Base-by-base conservation (phyloP, 1,284 basidiomycete species). In the Sutorius eximius region DNA sequence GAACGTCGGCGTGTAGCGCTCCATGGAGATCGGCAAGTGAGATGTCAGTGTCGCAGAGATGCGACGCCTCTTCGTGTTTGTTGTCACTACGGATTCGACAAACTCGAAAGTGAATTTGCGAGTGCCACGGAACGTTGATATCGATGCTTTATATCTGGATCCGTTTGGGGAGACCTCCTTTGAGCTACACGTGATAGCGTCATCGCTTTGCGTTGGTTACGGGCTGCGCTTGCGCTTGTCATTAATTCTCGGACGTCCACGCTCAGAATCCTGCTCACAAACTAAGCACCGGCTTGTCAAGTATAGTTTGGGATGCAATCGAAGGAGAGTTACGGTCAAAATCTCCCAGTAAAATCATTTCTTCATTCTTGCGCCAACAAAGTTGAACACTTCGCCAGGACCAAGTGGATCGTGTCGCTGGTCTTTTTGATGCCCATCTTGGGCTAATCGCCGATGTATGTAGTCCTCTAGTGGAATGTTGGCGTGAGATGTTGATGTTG, bases 391-490 rank as follows among this genome's bases (percentile, higher is more conserved):
- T 42, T 52, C 52, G 44, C 47, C 57, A 85, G 82, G 83, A 85
- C 61, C 82, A 85, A 72, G 78, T 82, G 20, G 82, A 84, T 44
- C 72, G 74, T 55, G 77, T 85, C 55, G 70, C 74, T 27, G 67
- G 64, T 32, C 66, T 82, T 22, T 82, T 85, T 56, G 82, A 86
- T 60, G 75, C 78, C n/a, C 85, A 89, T 64, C 73, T 89, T 24
- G 82, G 81, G 58, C 67, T 87, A 22, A 71, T 89, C 52, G 68
- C 69, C 55, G 87, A 90, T 75, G 87, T 88, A 66, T 65, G 67
- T 60, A 6, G 22, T 36, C 36, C 51, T 5, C 33, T 42, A 42
- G 40, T 42, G 38, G 24, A 30, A 30, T 33, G 22, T 36, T 29
- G 38, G 47, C 42, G 47, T 53, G 36, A n/a, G n/a, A n/a, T n/a